These are phyloP conservation scores for Blastobotrys ciferrii DNA, from an alignment of 1,139 yeast genomes.

Conservation along the genomic window DNA sequence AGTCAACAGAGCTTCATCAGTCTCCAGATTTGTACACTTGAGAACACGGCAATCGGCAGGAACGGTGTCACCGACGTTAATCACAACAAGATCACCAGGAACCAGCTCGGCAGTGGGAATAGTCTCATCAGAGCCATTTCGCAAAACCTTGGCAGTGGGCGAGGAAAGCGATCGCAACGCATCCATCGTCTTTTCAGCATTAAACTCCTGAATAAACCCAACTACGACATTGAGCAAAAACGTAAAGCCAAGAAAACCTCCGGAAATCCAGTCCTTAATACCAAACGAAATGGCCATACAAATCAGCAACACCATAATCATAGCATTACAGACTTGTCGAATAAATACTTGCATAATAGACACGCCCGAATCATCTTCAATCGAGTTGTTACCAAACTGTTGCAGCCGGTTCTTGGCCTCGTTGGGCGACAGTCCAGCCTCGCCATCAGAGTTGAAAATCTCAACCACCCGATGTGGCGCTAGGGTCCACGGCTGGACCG, in stretches of 20 bases:
- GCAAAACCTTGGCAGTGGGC: conserved; percentile 67
- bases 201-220: conserved; percentile 68
- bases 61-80: conserved; percentile 73
- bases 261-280: conserved; percentile 76
- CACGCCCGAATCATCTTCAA: conserved; percentile 61
- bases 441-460: conserved; percentile 41
- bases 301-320: conserved; percentile 71
- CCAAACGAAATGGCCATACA: conserved; percentile 77
- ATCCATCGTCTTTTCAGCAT: conserved; percentile 81
- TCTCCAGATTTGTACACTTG: conserved; percentile 64
- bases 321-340: conserved; percentile 75
- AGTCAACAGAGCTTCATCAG: conserved; percentile 77
- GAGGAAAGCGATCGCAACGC: conserved; percentile 66
- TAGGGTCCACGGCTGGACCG: conserved; percentile 37
- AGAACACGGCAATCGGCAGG: conserved; percentile 73
- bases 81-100: conserved; percentile 69
- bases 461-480: conserved; percentile 19
- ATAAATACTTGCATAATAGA: conserved; percentile 58
- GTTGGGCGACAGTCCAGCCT: conserved; percentile 48
- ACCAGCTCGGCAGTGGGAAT: conserved; percentile 69
- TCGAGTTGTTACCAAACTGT: conserved; percentile 55
- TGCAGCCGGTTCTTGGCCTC: conserved; percentile 40
- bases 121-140: conserved; percentile 60
- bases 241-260: conserved; percentile 77
- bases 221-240: conserved; percentile 63